phyloP scores from a whole-genome alignment of 1,284 basidiomycete genomes.

The Volvariella surrecta region DNA sequence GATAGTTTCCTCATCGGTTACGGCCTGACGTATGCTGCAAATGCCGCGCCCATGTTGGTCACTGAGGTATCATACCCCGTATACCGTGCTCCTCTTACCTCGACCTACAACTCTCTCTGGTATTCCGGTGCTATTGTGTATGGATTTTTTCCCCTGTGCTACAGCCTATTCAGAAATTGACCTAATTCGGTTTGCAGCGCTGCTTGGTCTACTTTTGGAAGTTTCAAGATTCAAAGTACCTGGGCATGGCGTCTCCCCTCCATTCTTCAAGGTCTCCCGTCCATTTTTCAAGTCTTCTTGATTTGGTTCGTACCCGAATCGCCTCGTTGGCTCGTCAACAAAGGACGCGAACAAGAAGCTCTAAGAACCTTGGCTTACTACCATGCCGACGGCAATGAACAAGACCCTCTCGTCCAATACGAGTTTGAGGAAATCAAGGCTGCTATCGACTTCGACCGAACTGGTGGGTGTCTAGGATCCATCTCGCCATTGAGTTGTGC shows the following conservation, averaged over 20 bases:
- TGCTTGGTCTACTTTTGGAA: slow-evolving; percentile 71
- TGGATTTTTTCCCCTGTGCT: slow-evolving; percentile 16
- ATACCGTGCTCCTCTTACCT: slow-evolving; percentile 66
- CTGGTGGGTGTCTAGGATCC: not conserved
- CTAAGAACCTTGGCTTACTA: slow-evolving; percentile 60
- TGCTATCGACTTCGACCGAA: slow-evolving; percentile 57
- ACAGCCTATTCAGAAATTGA: slow-evolving; percentile 1
- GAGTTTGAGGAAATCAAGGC: slow-evolving; percentile 74
- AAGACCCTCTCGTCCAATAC: slow-evolving; percentile 62
- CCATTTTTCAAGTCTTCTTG: slow-evolving; percentile 50
- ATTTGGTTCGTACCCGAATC: slow-evolving; percentile 63
- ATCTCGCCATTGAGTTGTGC: not conserved
- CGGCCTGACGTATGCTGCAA: slow-evolving; percentile 69
- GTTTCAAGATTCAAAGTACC: slow-evolving; percentile 51
- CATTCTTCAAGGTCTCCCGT: slow-evolving; percentile 54
- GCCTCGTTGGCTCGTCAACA: slow-evolving; percentile 62
- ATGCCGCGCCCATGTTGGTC: slow-evolving; percentile 66
- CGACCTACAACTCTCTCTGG: slow-evolving; percentile 76
- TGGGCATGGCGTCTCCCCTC: slow-evolving; percentile 77
- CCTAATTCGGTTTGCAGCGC: slow-evolving; percentile 34
- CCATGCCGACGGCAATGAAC: slow-evolving; percentile 59
- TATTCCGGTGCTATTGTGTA: slow-evolving; percentile 68
- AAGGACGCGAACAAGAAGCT: slow-evolving; percentile 55
- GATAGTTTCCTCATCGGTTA: slow-evolving; percentile 68
- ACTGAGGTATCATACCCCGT: slow-evolving; percentile 73